Evolutionary conservation across 345 rosid genomes (phyloP), one percentile per base, ranked within the genome.

Genomic region (Psidium friedrichsthalianum): DNA sequence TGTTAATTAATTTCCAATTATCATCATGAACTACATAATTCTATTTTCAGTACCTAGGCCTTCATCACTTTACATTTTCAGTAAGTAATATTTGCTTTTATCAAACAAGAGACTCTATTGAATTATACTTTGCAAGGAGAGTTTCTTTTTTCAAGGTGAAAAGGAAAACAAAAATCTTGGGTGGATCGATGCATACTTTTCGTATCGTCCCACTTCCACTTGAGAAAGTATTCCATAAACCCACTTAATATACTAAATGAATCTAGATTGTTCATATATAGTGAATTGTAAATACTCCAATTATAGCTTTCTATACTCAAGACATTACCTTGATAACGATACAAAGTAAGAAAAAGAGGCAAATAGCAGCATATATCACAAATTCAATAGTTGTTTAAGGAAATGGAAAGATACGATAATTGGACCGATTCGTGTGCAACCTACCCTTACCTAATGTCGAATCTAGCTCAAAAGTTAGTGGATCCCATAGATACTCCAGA

Each of bases 341-440:
- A 20, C 8, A 20, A 7, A 20, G 56, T 55, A 18, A 8, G 24
- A 55, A 20, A 55, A 55, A 3, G 24, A 6, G 3, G 57, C 20
- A 21, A 55, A 21, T 55, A 21, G 24, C 3, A 21, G 10, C 57
- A 8, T 55, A 8, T 6, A 20, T 21, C 4, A 3, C 24, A 6
- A 6, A 2, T 27, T 59, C 8, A 8, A 59, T 8, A 59, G 21
- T 8, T 0, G 16, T 27, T 4, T 0, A 14, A 1, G 16, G 11
- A 16, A 29, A 32, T 42, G 16, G 11, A 16, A 32, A 32, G 44
- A 64, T 32, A 32, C 8, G 16, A 64, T 32, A 32, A 16, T 13
- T 0, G 11, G 24, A 69, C 1, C 24, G 0, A 9, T 8, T 32
- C 78, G 15, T 6, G 11, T 8, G 11, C 20, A 8, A 18, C 0